Evolutionary conservation across 257 asterid species (phyloP).

Genomic region (Mitragyna speciosa): DNA sequence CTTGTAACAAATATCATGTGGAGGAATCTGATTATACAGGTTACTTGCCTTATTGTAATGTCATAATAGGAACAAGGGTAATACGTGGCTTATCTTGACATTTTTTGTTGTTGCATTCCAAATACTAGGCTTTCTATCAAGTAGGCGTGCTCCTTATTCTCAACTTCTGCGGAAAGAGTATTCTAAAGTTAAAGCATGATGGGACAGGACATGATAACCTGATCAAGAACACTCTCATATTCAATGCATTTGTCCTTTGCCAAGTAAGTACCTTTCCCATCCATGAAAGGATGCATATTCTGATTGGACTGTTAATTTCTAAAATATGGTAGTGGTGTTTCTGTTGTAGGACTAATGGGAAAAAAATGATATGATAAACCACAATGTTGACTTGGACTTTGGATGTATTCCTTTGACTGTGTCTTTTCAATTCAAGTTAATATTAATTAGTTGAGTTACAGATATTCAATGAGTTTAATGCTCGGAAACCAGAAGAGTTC

Average conservation of each 20-base stretch:
- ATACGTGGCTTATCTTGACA: background rate
- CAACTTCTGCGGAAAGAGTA: slow-evolving; percentile 57
- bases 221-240: slow-evolving; percentile 77
- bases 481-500: slow-evolving; percentile 80
- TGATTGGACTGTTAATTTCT: background rate
- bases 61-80: background rate
- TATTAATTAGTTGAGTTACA: slow-evolving; percentile 23
- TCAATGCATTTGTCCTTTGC: slow-evolving; percentile 84
- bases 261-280: slow-evolving; percentile 60
- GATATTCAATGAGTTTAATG: slow-evolving; percentile 86
- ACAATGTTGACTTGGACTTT: background rate
- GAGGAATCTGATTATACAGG: slow-evolving; percentile 93
- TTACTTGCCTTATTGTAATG: slow-evolving; percentile 19
- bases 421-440: background rate
- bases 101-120: background rate
- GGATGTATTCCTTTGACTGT: background rate
- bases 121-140: slow-evolving; percentile 75
- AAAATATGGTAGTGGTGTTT: background rate
- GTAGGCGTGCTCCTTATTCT: slow-evolving; percentile 67
- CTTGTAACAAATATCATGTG: slow-evolving; percentile 95
- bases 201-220: slow-evolving; percentile 49
- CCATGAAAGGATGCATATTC: too few species aligned
- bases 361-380: background rate
- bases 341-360: background rate
- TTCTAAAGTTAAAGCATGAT: slow-evolving; percentile 57